These are phyloP conservation scores for Colletotrichum costaricense DNA, from an alignment of 2,329 filamentous ascomycete genomes.

Conservation along the genomic window DNA sequence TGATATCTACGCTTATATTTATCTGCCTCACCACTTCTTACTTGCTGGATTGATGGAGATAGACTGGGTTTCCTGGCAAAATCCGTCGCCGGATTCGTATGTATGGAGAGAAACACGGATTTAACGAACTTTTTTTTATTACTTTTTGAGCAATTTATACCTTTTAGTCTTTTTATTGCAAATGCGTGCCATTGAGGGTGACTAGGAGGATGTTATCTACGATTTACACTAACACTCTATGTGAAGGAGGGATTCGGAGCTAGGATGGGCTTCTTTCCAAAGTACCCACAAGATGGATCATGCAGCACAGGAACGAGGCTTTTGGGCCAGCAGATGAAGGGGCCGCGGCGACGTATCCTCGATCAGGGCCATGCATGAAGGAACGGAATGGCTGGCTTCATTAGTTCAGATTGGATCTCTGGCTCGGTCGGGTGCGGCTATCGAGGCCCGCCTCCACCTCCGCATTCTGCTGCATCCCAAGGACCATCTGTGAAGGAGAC, in stretches of 20 bases:
- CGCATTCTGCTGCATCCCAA: not conserved
- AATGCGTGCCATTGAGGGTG: no score
- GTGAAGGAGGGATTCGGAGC: not conserved
- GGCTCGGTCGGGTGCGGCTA: slow-evolving; percentile 28
- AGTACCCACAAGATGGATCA: not conserved
- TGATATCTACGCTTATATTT: slow-evolving; percentile 29
- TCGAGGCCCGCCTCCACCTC: slow-evolving; percentile 12
- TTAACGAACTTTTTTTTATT: not conserved
- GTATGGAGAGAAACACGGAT: slow-evolving; percentile 21
- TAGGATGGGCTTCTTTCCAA: not conserved
- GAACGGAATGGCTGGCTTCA: no score
- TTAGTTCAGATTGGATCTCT: not conserved
- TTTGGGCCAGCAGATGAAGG: slow-evolving; percentile 1
- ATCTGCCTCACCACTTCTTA: slow-evolving; percentile 13
- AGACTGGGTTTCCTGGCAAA: slow-evolving; percentile 50
- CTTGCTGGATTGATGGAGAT: slow-evolving; percentile 47
- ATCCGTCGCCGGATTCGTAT: slow-evolving; percentile 54
- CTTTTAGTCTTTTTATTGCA: not conserved
- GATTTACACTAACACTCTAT: not conserved
- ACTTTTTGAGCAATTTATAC: not conserved
- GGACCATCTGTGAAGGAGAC: not conserved
- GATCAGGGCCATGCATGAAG: not conserved
- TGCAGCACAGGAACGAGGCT: not conserved
- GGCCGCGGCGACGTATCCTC: not conserved
- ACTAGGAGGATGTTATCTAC: not conserved